phyloP scores from a whole-genome alignment of 2,329 filamentous ascomycete species.

The Calonectria pteridis region DNA sequence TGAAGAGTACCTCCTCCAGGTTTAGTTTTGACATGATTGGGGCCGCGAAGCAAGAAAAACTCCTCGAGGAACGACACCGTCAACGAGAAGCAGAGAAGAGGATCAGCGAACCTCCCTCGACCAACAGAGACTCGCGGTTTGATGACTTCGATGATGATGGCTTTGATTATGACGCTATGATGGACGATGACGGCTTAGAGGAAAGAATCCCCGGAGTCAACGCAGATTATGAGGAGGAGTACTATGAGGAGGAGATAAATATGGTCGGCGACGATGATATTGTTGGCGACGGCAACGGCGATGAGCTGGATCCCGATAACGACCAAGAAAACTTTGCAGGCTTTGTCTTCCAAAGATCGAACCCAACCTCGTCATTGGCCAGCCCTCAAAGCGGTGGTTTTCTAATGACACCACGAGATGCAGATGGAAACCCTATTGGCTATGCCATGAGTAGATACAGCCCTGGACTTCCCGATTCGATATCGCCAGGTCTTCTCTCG shows the following conservation, averaged over 20 bases:
- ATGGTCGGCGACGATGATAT: constrained; percentile 45
- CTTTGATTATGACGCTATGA: constrained; percentile 73
- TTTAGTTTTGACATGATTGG: constrained; percentile 88
- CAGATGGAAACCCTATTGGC: constrained; percentile 67
- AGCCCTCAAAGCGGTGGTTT: constrained; percentile 64
- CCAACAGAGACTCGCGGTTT: constrained; percentile 63
- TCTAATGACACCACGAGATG: constrained; percentile 67
- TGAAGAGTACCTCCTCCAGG: constrained; percentile 82
- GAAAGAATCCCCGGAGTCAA: constrained; percentile 75
- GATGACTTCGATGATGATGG: constrained; percentile 73
- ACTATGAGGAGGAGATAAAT: constrained; percentile 49
- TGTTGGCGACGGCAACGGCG: constrained; percentile 42
- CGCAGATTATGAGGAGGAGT: constrained; percentile 60
- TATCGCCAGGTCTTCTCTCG: constrained; percentile 32
- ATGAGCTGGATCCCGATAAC: constrained; percentile 41
- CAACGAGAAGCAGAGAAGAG: constrained; percentile 74
- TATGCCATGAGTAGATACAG: constrained; percentile 66
- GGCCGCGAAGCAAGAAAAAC: constrained; percentile 74
- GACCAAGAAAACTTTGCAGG: constrained; percentile 71
- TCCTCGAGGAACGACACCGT: constrained; percentile 79
- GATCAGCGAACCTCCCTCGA: constrained; percentile 51
- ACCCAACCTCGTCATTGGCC: constrained; percentile 61
- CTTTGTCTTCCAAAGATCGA: constrained; percentile 69
- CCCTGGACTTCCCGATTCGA: constrained; percentile 37
- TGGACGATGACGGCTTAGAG: constrained; percentile 74